Base-by-base conservation (phyloP, 768 basidiomycete species). In the Boletus patriciae region DNA sequence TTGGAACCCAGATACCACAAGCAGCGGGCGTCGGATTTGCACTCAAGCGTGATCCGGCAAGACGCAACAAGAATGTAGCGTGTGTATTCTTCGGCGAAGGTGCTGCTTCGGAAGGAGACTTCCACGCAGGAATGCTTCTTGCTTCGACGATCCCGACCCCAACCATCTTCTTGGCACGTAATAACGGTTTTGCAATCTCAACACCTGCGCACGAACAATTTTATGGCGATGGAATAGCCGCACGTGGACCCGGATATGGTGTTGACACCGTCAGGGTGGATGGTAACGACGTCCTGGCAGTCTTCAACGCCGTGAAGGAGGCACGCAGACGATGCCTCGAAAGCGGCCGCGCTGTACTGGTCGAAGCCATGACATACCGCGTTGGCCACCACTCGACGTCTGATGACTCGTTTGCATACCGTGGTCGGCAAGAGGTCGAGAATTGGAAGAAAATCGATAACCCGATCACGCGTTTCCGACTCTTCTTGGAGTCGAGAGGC, bases 301-400 rank as follows among this genome's bases (percentile, higher is more conserved):
- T 98, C 3, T 76, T 90, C 29, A 76, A 76, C 19, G 90, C 87
- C 4, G 83, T 90, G 16, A 81, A 80, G 55, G 90, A 91, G 65
- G 91, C 86, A 9, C 75, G 91, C 45, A 75, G 75, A 55, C 77
- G 85, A 46, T 91, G 88, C 69, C 77, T 92, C 29, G 85, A 90
- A 64, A 84, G 88, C 57, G 84, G 88, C 11, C 84, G 92, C 36
- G 92, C 90, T 19, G 91, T 94, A 0, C 75, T 94, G 12, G 79
- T 94, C 46, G 92, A 94, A 72, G 89, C 92, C 7, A 95, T 95
- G 92, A 88, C 88, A 9, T 96, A 96, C 67, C 84, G 94, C 27
- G 87, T 97, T 13, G 90, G 94, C n/a, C 94, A 98, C 68, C 93
- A 95, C 69, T 93, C 91, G 18, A 95, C 92, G 0, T 96, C 94